Evolutionary conservation across 1,139 yeast species (phyloP), one percentile per base, ranked within the genome.

Genomic region (Sugiyamaella novakii): DNA sequence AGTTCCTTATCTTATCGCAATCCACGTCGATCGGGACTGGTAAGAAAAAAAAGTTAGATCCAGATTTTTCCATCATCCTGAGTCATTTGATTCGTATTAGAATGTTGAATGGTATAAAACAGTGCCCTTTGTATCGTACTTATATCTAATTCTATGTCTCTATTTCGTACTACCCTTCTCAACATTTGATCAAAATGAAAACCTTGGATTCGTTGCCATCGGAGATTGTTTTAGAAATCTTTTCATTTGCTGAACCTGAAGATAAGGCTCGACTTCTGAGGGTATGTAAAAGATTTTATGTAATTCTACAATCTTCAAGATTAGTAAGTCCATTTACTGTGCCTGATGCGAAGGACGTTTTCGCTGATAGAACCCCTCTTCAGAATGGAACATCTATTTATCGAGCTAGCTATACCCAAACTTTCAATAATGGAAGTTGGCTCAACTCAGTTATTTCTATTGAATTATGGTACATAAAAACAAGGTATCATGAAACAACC

Each of bases 361-460:
- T 17, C 14, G 37, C 22, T 12, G n/a, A 17, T n/a, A 33, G n/a
- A 19, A 15, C 14, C 6, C 22, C 37, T 5, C 10, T 33, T 18
- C 37, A 33, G 5, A 7, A 10, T 15, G 21, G 21, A 5, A 8
- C n/a, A 3, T 33, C 37, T 5, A 33, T 19, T 19, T 33, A 33
- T 17, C 18, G 37, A 11, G 37, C 37, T 15, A 17, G 18, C 4
- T 18, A 17, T 33, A 17, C 24, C 14, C 37, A 15, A 15, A n/a
- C 24, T 12, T 33, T 33, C 22, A 33, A 33, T 33, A 15, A 33
- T 33, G 37, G 37, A 3, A 33, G 22, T 33, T 33, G 37, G 37
- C 3, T 19, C 11, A 17, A 19, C 6, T 33, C 37, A 4, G 22
- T 33, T 33, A 33, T 33, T 6, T 33, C 22, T 3, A 33, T 33